phyloP scores from a whole-genome alignment of 1,284 basidiomycete species.

The Tetrapyrgos nigripes region DNA sequence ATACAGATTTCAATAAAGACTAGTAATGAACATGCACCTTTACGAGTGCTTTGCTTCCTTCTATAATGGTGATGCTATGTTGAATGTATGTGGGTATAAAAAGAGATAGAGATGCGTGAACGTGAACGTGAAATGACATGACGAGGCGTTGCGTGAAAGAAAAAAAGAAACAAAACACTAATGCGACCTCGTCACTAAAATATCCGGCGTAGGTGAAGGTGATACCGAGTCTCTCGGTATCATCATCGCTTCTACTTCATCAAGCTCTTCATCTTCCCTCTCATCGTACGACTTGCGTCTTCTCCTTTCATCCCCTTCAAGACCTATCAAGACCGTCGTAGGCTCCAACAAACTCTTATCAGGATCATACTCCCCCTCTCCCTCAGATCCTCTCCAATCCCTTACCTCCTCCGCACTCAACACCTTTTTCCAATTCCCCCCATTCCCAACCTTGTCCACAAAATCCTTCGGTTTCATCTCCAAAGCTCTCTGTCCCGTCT shows the following conservation, averaged over 20 bases:
- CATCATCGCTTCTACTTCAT: constrained; percentile 47
- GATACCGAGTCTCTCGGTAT: constrained; percentile 24
- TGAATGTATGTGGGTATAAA: too few species aligned
- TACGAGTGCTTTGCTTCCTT: too few species aligned
- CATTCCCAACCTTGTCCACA: constrained; percentile 43
- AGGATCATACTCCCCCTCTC: constrained; percentile 22
- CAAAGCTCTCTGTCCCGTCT: constrained; percentile 67
- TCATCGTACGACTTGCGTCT: constrained; percentile 20
- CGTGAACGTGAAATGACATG: neutral
- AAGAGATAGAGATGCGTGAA: too few species aligned
- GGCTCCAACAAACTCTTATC: constrained; percentile 1
- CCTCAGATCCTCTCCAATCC: constrained; percentile 55
- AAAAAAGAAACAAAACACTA: constrained; percentile 14
- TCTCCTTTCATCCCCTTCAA: constrained; percentile 22
- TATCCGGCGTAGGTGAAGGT: constrained; percentile 34
- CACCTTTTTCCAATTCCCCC: too few species aligned
- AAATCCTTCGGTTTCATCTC: constrained; percentile 61
- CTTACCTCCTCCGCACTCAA: constrained; percentile 73
- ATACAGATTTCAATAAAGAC: too few species aligned
- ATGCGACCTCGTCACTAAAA: constrained; percentile 40
- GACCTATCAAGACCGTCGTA: constrained; percentile 8
- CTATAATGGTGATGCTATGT: too few species aligned
- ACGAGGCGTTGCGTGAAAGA: too few species aligned
- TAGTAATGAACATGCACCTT: too few species aligned
- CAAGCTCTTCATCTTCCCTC: constrained; percentile 36